Percentiles rank a stretch among this genome's conserved stretches.
Conservation (phyloP, 306 rosid species). For the Sicyos baderoa region DNA sequence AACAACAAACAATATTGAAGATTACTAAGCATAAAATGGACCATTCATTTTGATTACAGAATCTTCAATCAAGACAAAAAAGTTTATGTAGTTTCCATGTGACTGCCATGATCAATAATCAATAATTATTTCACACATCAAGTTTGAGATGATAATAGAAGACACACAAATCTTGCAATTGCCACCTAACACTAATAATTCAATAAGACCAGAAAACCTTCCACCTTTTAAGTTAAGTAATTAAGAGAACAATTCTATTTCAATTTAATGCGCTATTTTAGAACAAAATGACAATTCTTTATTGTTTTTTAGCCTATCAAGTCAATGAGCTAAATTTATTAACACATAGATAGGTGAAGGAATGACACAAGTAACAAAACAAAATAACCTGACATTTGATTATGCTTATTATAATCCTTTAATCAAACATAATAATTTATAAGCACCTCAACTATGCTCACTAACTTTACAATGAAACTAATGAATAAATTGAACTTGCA, state of each 20-base stretch:
- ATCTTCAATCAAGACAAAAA: background rate
- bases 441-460: too few relatives aligned
- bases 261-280: background rate
- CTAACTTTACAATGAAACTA: too few relatives aligned
- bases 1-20: constrained; percentile 2
- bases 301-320: background rate
- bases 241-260: background rate
- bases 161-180: too few relatives aligned
- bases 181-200: too few relatives aligned
- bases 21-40: background rate
- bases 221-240: background rate
- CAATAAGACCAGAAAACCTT: background rate
- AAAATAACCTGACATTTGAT: background rate
- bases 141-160: background rate
- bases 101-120: background rate
- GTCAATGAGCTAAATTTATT: background rate
- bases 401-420: background rate
- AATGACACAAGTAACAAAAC: background rate
- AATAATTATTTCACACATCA: too few relatives aligned
- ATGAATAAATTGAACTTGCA: too few relatives aligned
- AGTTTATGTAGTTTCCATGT: background rate
- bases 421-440: too few relatives aligned
- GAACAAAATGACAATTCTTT: background rate
- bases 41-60: background rate
- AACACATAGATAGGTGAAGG: background rate